Evolutionary conservation across 768 basidiomycete species (phyloP), one percentile per base, ranked within the genome.

Genomic region (Mycena sanguinolenta): DNA sequence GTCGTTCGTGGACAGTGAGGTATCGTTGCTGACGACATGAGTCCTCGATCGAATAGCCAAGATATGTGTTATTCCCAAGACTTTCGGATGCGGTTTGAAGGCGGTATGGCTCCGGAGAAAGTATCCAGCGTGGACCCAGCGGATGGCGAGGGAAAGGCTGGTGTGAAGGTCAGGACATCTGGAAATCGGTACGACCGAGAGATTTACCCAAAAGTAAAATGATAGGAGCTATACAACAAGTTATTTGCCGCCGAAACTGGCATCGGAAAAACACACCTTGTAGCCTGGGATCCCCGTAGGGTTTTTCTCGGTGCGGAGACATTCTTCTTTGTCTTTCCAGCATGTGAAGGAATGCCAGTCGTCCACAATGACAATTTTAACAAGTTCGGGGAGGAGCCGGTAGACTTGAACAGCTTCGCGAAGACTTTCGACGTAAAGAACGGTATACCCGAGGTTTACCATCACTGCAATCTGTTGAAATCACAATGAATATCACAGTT

Each of bases 11-110:
- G 52, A 16, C 16, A 19, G 53, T 3, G 13, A 54, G 3, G 9
- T 21, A 30, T 54, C 12, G 32, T 19, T 30, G 53, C 53, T 54
- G 25, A 5, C 30, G 7, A 30, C 53, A 54, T 19, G 53, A 32
- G 32, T 32, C 61, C 49, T 72, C 70, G 44, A 72, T 67, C 5
- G 61, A 63, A 23, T 72, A 72, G 28, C 70, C 70, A 16, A 72
- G 65, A 38, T 67, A 71, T 25, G 65, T 71, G 60, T 63, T 71
- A 30, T 71, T 71, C 14, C 44, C 28, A 13, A 28, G 1, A 17
- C 13, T 16, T 30, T 30, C 52, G 10, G 52, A 30, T 17, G 27
- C 52, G 19, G 52, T 54, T 28, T 54, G 52, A 7, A 54, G 52
- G 5, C 17, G 19, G 28, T 54, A 54, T 17, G 69, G 69, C 44